A percentile compares a stretch with the other conserved stretches of the same genome.
These are phyloP conservation scores for Saxophila tyrrhenica DNA, from an alignment of 495 filamentous ascomycete species.

Conservation along the genomic window DNA sequence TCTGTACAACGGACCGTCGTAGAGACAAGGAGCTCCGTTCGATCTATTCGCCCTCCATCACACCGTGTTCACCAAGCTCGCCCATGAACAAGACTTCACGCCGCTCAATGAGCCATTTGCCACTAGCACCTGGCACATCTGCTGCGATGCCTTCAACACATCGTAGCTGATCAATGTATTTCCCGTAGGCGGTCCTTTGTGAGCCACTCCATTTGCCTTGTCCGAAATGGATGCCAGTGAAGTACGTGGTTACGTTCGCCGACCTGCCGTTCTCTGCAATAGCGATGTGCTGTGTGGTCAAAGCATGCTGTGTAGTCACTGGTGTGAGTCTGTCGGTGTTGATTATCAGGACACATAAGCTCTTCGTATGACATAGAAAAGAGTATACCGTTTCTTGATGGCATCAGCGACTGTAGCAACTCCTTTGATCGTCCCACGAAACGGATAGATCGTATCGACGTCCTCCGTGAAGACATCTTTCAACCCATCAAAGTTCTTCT, in stretches of 20 bases:
- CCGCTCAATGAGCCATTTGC: conserved; percentile 21
- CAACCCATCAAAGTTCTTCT: conserved; percentile 22
- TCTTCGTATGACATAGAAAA: background rate
- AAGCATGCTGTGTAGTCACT: conserved; percentile 21
- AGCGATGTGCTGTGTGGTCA: conserved; percentile 24
- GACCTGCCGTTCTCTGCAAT: conserved; percentile 14
- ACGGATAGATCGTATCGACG: conserved; percentile 23
- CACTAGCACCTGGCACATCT: conserved; percentile 19
- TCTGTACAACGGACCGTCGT: too few species aligned
- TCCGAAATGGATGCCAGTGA: conserved; percentile 25
- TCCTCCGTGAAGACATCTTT: conserved; percentile 24
- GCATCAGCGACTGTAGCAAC: conserved; percentile 14
- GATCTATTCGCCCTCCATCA: conserved; percentile 21
- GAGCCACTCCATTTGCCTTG: conserved; percentile 23
- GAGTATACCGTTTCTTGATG: conserved; percentile 17
- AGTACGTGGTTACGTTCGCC: conserved; percentile 22
- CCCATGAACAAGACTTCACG: conserved; percentile 19
- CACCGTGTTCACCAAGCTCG: conserved; percentile 22
- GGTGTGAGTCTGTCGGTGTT: conserved; percentile 16
- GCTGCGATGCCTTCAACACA: conserved; percentile 9
- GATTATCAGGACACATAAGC: background rate
- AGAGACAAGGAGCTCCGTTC: too few species aligned
- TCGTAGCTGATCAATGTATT: conserved; percentile 21
- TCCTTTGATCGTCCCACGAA: conserved; percentile 19
- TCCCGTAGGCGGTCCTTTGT: conserved; percentile 21